Conservation (phyloP, 371 early-diverging fungal species). For the Syncephalastrum contaminatum region DNA sequence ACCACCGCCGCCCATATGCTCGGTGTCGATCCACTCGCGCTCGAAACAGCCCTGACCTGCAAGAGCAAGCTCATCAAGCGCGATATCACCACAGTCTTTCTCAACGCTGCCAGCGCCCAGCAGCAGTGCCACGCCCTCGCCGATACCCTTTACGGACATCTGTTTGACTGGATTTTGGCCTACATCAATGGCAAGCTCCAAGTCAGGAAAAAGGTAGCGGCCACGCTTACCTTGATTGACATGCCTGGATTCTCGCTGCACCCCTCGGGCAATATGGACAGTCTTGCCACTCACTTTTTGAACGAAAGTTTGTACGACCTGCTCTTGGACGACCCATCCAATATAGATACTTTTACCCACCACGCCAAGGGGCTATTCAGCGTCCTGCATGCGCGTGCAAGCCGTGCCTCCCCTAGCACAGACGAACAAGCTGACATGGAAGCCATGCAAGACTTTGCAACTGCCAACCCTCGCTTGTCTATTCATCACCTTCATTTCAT, state of each 20-base stretch:
- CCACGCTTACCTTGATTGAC: conserved; percentile 67
- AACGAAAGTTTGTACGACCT: too few relatives aligned
- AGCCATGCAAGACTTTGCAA: conserved; percentile 31
- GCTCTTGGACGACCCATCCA: too few relatives aligned
- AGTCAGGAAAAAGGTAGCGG: conserved; percentile 46
- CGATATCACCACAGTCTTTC: conserved; percentile 85
- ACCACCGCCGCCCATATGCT: conserved; percentile 77
- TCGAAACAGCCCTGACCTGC: conserved; percentile 81
- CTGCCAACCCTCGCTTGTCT: conserved; percentile 35
- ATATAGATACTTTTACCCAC: conserved; percentile 43
- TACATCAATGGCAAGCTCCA: conserved; percentile 76
- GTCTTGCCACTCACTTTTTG: conserved; percentile 68
- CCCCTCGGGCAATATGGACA: conserved; percentile 52
- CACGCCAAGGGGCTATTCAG: conserved; percentile 53
- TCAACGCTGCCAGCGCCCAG: conserved; percentile 69
- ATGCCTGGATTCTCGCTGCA: conserved; percentile 50
- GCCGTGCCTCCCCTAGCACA: conserved; percentile 24
- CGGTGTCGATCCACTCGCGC: conserved; percentile 72
- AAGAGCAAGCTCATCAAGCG: conserved; percentile 74
- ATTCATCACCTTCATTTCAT: conserved; percentile 46
- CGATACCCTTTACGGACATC: conserved; percentile 71
- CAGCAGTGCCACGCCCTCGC: conserved; percentile 80
- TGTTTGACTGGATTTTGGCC: conserved; percentile 86
- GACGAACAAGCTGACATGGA: conserved; percentile 34
- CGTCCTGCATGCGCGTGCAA: conserved; percentile 54